A percentile compares a stretch with the other conserved stretches of the same genome.
Evolutionary conservation across 163 green algal genomes (phyloP).

Genomic region (Trebouxiophyceae sp.): DNA sequence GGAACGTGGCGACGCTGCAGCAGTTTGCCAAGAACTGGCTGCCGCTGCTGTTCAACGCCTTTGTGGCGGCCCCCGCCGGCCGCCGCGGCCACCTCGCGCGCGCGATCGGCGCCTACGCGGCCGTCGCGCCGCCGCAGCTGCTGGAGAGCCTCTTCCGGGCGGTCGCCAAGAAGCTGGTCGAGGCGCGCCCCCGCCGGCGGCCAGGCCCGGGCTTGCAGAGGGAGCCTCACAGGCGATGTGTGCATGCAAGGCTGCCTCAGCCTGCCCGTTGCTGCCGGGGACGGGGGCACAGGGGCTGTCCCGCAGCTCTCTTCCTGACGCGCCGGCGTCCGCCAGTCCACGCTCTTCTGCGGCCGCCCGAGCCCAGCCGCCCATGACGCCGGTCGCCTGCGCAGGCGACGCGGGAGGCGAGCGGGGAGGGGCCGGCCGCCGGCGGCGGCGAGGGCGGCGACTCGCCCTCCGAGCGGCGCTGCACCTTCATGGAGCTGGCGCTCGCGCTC

Average conservation of each 20-base stretch:
- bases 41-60: slow-evolving; percentile 62
- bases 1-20: slow-evolving; percentile 44
- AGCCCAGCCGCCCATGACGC: not conserved
- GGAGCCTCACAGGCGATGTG: too few species aligned
- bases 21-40: slow-evolving; percentile 57
- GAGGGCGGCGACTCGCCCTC: slow-evolving; percentile 33
- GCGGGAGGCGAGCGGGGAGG: slow-evolving; percentile 25
- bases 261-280: too few species aligned
- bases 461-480: slow-evolving; percentile 55
- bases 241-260: too few species aligned
- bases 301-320: too few species aligned
- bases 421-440: slow-evolving; percentile 16
- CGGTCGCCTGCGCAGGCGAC: slow-evolving; percentile 17
- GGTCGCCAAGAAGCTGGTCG: slow-evolving; percentile 58
- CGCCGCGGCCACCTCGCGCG: slow-evolving; percentile 32
- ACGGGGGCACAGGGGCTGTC: too few species aligned
- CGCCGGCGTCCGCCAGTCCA: too few species aligned
- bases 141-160: slow-evolving; percentile 57
- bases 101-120: slow-evolving; percentile 60
- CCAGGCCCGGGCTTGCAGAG: too few species aligned
- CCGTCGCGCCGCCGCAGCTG: slow-evolving; percentile 32
- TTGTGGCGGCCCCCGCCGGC: slow-evolving; percentile 36
- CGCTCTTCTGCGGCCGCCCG: not conserved
- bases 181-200: too few species aligned
- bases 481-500: slow-evolving; percentile 74